Conservation (phyloP, 73 alveolate genomes). For the Diophrys appendiculata region DNA sequence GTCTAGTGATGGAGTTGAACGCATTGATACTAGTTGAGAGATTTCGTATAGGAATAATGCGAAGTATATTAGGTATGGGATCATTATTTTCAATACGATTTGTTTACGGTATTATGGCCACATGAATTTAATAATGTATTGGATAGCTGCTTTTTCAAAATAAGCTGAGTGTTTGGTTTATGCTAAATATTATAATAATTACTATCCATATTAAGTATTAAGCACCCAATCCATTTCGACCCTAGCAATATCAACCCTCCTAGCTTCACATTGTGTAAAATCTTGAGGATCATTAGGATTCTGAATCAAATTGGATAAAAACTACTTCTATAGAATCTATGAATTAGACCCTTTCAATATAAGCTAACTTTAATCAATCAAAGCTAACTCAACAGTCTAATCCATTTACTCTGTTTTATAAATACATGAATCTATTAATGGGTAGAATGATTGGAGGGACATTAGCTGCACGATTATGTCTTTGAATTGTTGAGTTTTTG, state of each 20-base stretch:
- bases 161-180: conserved; percentile 24
- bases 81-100: conserved; percentile 12
- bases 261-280: too few relatives aligned
- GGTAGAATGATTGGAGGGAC: too few relatives aligned
- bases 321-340: too few relatives aligned
- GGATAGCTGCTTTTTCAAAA: conserved; percentile 31
- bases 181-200: conserved; percentile 3
- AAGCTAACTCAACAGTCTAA: too few relatives aligned
- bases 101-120: conserved; percentile 17
- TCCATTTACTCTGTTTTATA: too few relatives aligned
- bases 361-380: too few relatives aligned
- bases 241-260: not conserved
- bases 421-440: too few relatives aligned
- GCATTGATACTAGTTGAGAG: not conserved
- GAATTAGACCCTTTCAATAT: too few relatives aligned
- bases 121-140: conserved; percentile 23
- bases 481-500: too few relatives aligned
- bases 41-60: conserved; percentile 15
- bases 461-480: too few relatives aligned
- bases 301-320: too few relatives aligned
- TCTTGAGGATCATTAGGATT: too few relatives aligned
- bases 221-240: conserved; percentile 52
- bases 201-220: not conserved
- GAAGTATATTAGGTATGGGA: conserved; percentile 40
- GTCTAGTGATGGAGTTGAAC: not conserved